Conservation (phyloP, 2,329 filamentous ascomycete genomes). For the Aspergillus latus region DNA sequence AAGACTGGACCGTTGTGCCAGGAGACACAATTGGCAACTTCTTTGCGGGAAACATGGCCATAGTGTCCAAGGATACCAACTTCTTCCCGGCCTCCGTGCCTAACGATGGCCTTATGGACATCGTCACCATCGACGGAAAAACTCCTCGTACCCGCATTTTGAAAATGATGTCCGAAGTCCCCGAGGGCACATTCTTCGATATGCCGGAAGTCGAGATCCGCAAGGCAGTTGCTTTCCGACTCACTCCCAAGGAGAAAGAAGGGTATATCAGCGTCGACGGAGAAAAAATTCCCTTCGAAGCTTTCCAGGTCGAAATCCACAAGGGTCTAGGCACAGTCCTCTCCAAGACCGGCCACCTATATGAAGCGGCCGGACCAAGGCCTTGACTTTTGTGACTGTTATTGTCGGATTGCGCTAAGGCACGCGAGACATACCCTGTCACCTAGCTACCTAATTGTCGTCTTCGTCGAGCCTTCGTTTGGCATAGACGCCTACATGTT, state of each 20-base stretch:
- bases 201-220: constrained; percentile 73
- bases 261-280: constrained; percentile 95
- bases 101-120: constrained; percentile 80
- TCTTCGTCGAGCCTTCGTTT: constrained; percentile 3
- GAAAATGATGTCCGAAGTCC: constrained; percentile 69
- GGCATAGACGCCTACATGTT: constrained; percentile 12
- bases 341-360: constrained; percentile 68
- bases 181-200: constrained; percentile 75
- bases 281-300: constrained; percentile 79
- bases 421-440: neutral
- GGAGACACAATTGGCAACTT: constrained; percentile 84
- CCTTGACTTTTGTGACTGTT: constrained; percentile 15
- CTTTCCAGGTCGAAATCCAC: constrained; percentile 90
- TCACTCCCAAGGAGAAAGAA: constrained; percentile 69
- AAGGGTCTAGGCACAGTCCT: constrained; percentile 79
- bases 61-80: constrained; percentile 81
- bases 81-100: constrained; percentile 80
- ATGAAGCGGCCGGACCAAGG: constrained; percentile 58
- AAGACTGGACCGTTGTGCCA: constrained; percentile 71
- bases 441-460: neutral
- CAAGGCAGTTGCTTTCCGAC: constrained; percentile 81
- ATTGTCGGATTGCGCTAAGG: neutral
- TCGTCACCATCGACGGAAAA: constrained; percentile 77
- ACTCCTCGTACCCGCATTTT: constrained; percentile 66
- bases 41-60: constrained; percentile 92